A percentile compares a stretch with the other conserved stretches of the same genome.
Conservation (phyloP, 2,329 filamentous ascomycete species). For the Aspergillus nomiae region DNA sequence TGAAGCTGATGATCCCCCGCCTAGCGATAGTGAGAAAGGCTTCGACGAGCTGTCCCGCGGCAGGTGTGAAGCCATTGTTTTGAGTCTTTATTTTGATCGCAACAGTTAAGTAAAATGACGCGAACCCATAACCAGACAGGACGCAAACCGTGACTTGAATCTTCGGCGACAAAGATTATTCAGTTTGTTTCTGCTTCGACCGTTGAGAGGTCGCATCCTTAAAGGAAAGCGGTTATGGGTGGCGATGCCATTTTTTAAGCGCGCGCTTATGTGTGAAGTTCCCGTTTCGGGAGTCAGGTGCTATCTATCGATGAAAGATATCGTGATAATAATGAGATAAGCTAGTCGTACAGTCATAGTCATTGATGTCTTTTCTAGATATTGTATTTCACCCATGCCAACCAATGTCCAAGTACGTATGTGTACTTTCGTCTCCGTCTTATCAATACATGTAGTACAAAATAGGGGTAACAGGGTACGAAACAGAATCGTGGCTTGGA, state of each 20-base stretch:
- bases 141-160: background rate
- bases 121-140: background rate
- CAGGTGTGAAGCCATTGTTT: slow-evolving; percentile 18
- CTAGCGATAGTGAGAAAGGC: slow-evolving; percentile 45
- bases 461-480: slow-evolving; percentile 6
- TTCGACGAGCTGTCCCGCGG: slow-evolving; percentile 26
- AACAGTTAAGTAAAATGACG: background rate
- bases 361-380: slow-evolving; percentile 30
- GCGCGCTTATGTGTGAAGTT: slow-evolving; percentile 19
- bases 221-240: slow-evolving; percentile 9
- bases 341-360: slow-evolving; percentile 36
- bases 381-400: slow-evolving; percentile 25
- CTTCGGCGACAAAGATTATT: background rate
- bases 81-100: background rate
- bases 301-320: background rate
- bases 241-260: slow-evolving; percentile 19
- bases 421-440: slow-evolving; percentile 18
- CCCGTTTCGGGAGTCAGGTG: background rate
- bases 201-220: background rate
- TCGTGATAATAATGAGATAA: background rate
- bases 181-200: background rate
- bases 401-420: slow-evolving; percentile 13
- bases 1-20: slow-evolving; percentile 24
- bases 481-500: slow-evolving; percentile 8
- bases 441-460: slow-evolving; percentile 30